Percentiles rank a stretch among this genome's conserved stretches.
phyloP scores from a whole-genome alignment of 345 rosid species.

The Salix dunnii region DNA sequence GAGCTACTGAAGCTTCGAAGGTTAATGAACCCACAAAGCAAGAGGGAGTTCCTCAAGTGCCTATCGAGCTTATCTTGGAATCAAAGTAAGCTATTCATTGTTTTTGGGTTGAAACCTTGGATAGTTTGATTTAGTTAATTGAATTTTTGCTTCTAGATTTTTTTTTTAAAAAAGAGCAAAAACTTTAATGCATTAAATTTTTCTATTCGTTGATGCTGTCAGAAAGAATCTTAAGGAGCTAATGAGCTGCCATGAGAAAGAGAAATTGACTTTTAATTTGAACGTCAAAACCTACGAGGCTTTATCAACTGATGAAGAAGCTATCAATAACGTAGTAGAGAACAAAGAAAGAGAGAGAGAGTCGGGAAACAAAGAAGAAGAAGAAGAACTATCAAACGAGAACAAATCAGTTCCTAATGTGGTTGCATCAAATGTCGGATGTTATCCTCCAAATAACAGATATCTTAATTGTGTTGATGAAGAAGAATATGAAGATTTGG shows the following conservation, averaged over 20 bases:
- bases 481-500: not conserved
- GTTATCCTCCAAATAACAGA: not conserved
- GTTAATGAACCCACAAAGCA: not conserved
- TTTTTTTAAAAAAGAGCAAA: not conserved
- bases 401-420: not conserved
- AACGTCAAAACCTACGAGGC: not conserved
- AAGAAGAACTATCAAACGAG: not conserved
- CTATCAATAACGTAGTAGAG: not conserved
- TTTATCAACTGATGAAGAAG: conserved; percentile 3
- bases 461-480: not conserved
- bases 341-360: not conserved
- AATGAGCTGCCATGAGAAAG: conserved; percentile 10
- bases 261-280: conserved; percentile 11
- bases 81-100: conserved; percentile 12
- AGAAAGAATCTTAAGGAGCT: conserved; percentile 13
- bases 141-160: not conserved
- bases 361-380: not conserved
- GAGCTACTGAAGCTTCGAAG: not conserved
- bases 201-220: not conserved
- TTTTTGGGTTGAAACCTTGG: not conserved
- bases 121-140: not conserved
- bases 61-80: not conserved
- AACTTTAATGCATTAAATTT: not conserved
- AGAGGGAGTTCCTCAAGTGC: conserved; percentile 6
- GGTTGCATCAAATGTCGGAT: not conserved